phyloP scores from a whole-genome alignment of 495 filamentous ascomycete genomes.

The Hyaloscypha bicolor region DNA sequence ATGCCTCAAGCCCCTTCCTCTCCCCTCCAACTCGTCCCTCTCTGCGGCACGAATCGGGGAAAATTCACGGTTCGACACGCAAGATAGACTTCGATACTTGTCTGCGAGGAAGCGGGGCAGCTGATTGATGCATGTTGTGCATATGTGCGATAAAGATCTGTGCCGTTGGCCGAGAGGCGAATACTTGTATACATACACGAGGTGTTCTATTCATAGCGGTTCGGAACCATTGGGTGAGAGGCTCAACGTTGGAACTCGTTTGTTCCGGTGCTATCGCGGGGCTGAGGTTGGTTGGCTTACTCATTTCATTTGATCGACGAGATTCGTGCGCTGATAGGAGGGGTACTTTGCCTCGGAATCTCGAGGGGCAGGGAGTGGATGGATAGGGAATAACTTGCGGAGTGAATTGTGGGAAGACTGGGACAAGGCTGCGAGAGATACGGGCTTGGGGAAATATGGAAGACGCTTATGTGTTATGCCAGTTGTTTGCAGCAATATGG shows the following conservation, averaged over 20 bases:
- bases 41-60: neutral
- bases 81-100: neutral
- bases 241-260: neutral
- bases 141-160: neutral
- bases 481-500: neutral
- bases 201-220: neutral
- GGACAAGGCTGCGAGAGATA: neutral
- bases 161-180: neutral
- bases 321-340: neutral
- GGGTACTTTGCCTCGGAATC: neutral
- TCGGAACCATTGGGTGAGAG: neutral
- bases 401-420: neutral
- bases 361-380: neutral
- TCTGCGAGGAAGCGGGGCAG: neutral
- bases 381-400: neutral
- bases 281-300: neutral
- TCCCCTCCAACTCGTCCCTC: neutral
- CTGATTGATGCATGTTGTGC: neutral
- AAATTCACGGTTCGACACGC: neutral
- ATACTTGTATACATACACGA: neutral
- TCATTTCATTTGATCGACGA: neutral
- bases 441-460: neutral
- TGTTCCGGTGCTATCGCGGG: neutral
- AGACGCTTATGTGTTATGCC: neutral
- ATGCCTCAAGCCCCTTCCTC: slow-evolving; percentile 1